Evolutionary conservation across 352 stramenopile genomes (phyloP).

Genomic region (Pythium utonaiense): DNA sequence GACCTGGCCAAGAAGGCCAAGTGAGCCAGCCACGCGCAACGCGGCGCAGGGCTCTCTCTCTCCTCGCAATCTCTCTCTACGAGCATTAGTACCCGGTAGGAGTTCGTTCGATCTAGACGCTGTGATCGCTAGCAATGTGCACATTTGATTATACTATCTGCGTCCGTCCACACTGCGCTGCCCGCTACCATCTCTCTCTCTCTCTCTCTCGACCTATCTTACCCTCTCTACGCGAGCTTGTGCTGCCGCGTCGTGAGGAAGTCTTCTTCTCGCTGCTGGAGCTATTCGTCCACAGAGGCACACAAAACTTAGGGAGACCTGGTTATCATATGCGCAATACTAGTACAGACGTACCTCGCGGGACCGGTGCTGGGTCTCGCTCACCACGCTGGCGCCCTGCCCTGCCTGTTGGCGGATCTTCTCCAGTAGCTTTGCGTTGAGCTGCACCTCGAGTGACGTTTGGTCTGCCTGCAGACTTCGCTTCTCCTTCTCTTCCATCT

Average conservation of each 20-base stretch:
- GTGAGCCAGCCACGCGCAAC: no score
- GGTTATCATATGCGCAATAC: not conserved
- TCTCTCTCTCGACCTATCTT: no score
- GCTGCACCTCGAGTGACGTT: conserved; percentile 62
- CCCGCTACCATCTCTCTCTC: not conserved
- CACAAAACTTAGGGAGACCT: not conserved
- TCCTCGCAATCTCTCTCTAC: conserved; percentile 1
- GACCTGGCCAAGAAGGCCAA: conserved; percentile 57
- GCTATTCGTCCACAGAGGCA: conserved; percentile 16
- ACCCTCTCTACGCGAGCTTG: conserved; percentile 3
- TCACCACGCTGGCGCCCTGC: conserved; percentile 42
- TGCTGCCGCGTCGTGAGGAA: conserved; percentile 25
- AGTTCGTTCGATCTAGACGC: conserved; percentile 2
- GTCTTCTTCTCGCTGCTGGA: conserved; percentile 49
- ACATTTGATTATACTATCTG: conserved; percentile 1
- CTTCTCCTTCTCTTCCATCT: conserved; percentile 69
- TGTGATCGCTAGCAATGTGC: not conserved
- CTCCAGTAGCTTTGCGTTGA: conserved; percentile 63
- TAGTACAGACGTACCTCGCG: conserved; percentile 39
- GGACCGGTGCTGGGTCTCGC: conserved; percentile 70
- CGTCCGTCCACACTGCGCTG: not conserved
- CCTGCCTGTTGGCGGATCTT: conserved; percentile 66
- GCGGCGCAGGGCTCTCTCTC: not conserved
- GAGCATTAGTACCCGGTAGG: conserved; percentile 1
- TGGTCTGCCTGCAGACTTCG: conserved; percentile 62